Percentiles rank a stretch among this genome's conserved stretches.
phyloP scores from a whole-genome alignment of 2,329 filamentous ascomycete species.

The Hansfordia pulvinata region DNA sequence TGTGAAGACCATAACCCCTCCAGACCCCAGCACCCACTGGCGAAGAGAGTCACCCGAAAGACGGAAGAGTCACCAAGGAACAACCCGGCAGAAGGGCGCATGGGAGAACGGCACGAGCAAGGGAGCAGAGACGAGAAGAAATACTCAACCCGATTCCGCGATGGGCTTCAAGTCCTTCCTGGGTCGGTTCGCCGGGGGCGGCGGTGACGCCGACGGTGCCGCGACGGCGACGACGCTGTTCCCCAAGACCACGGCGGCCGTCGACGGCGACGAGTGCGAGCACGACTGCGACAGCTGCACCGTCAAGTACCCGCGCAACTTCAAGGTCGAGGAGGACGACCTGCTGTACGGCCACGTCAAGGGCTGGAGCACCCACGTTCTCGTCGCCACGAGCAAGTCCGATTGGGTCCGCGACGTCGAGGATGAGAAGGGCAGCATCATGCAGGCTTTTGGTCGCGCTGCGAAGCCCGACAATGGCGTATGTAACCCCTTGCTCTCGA shows the following conservation, averaged over 20 bases:
- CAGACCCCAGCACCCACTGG: too few relatives aligned
- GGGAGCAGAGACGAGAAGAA: too few relatives aligned
- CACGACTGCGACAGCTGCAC: slow-evolving; percentile 78
- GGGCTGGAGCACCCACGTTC: slow-evolving; percentile 76
- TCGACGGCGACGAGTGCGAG: slow-evolving; percentile 80
- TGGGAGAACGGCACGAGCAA: slow-evolving; percentile 23
- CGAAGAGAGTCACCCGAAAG: too few relatives aligned
- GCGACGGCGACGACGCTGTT: slow-evolving; percentile 44
- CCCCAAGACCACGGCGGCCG: slow-evolving; percentile 53
- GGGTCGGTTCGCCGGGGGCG: slow-evolving; percentile 4
- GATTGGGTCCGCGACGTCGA: slow-evolving; percentile 88
- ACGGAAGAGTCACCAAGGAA: too few relatives aligned
- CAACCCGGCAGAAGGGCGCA: neutral
- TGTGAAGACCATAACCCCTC: too few relatives aligned
- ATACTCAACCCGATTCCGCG: too few relatives aligned
- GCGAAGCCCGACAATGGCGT: slow-evolving; percentile 55
- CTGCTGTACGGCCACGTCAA: slow-evolving; percentile 74
- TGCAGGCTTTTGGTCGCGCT: slow-evolving; percentile 55
- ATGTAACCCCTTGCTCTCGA: slow-evolving; percentile 20
- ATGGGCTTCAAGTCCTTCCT: slow-evolving; percentile 26
- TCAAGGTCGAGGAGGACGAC: slow-evolving; percentile 65
- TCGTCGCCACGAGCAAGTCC: slow-evolving; percentile 89
- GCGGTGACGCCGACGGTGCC: slow-evolving; percentile 9
- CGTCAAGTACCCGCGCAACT: slow-evolving; percentile 57
- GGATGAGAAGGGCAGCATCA: slow-evolving; percentile 76